phyloP scores from a whole-genome alignment of 306 rosid genomes.

The Arachis hypogaea region DNA sequence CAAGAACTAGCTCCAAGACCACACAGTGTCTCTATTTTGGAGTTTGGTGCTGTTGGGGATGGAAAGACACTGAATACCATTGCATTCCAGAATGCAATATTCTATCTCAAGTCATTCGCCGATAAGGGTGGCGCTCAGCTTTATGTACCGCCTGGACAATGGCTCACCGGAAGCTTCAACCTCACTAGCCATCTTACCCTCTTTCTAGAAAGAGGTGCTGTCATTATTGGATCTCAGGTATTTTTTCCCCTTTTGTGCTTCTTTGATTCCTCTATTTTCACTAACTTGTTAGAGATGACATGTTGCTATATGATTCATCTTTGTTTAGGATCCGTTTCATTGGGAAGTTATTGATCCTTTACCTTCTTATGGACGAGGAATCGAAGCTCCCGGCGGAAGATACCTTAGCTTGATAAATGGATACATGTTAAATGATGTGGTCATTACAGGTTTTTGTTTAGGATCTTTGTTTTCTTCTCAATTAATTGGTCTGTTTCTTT shows the following conservation, averaged over 20 bases:
- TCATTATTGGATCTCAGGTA: conserved; percentile 96
- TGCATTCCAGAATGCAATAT: conserved; percentile 95
- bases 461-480: no score
- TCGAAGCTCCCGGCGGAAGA: conserved; percentile 83
- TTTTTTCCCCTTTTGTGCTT: conserved; percentile 10
- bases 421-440: conserved; percentile 75
- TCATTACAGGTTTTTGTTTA: conserved; percentile 71
- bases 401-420: conserved; percentile 90
- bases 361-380: conserved; percentile 94
- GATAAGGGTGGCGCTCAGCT: conserved; percentile 99
- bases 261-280: conserved; percentile 11
- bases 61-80: conserved; percentile 89
- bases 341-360: conserved; percentile 83
- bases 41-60: conserved; percentile 98
- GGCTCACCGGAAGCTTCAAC: conserved; percentile 89
- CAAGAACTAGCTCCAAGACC: conserved; percentile 73
- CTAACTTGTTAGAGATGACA: background rate
- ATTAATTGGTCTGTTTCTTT: conserved; percentile 5
- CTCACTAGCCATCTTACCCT: conserved; percentile 95
- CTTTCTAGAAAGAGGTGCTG: conserved; percentile 85
- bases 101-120: conserved; percentile 93
- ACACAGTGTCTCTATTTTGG: conserved; percentile 84
- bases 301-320: conserved; percentile 2
- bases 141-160: conserved; percentile 86
- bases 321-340: conserved; percentile 67